Evolutionary conservation across 2,329 filamentous ascomycete species (phyloP).

Genomic region (Alternaria sp.): DNA sequence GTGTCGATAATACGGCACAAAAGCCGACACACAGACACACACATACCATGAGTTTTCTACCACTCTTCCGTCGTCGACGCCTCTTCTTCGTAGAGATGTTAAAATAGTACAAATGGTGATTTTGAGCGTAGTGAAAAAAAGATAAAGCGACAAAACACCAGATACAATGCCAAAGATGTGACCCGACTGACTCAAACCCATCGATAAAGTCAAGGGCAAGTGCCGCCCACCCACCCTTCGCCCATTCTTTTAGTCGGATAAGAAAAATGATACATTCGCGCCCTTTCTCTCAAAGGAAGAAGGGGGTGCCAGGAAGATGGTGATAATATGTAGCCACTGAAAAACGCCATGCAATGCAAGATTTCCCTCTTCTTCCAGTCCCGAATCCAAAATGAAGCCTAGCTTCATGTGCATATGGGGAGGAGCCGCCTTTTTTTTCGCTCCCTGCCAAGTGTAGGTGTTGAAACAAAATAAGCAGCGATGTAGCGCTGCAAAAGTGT

Average conservation of each 20-base stretch:
- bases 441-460: background rate
- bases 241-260: background rate
- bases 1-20: background rate
- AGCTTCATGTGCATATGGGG: background rate
- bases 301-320: background rate
- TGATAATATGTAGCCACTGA: background rate
- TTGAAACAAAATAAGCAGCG: background rate
- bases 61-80: background rate
- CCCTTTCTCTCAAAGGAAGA: background rate
- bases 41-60: background rate
- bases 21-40: background rate
- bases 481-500: background rate
- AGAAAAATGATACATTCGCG: background rate
- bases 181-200: background rate
- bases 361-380: background rate
- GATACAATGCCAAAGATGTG: background rate
- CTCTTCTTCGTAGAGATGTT: background rate
- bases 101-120: slow-evolving; percentile 1
- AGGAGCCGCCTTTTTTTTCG: background rate
- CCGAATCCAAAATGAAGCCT: background rate
- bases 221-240: background rate
- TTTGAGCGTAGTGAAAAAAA: background rate
- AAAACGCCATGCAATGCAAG: slow-evolving; percentile 3
- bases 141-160: background rate
- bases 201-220: background rate